Evolutionary conservation across 495 filamentous ascomycete genomes (phyloP).

Genomic region (Hypomontagnella monticulosa): DNA sequence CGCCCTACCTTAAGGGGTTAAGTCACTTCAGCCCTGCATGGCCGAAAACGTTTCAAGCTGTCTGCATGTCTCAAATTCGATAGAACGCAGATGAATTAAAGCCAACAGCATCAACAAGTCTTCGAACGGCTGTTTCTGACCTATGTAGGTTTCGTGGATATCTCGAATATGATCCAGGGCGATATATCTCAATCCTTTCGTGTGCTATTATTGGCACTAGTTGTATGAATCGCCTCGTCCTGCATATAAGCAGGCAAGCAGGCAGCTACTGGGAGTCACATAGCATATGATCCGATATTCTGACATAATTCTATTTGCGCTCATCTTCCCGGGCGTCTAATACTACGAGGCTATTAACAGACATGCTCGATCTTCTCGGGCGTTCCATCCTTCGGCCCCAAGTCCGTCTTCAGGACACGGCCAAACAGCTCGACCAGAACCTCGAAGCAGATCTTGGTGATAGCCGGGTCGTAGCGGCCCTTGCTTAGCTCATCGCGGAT

Average conservation of each 20-base stretch:
- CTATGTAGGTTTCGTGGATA: not conserved
- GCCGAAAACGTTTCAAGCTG: constrained; percentile 31
- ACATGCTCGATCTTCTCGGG: constrained; percentile 66
- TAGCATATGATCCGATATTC: too few relatives aligned
- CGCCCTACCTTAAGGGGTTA: not conserved
- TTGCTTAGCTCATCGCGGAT: constrained; percentile 96
- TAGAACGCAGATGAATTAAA: constrained; percentile 6
- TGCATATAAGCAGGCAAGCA: too few relatives aligned
- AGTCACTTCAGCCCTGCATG: constrained; percentile 1
- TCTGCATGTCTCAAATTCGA: constrained; percentile 28
- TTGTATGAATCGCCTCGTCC: too few relatives aligned
- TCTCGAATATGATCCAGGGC: not conserved
- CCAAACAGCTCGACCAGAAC: constrained; percentile 88
- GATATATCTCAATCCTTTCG: too few relatives aligned
- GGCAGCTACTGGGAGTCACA: too few relatives aligned
- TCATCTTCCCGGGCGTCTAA: constrained; percentile 4
- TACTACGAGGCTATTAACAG: constrained; percentile 51
- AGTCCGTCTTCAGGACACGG: constrained; percentile 76
- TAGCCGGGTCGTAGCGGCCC: constrained; percentile 88
- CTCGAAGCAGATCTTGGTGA: constrained; percentile 90
- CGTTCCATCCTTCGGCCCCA: constrained; percentile 66
- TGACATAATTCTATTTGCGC: not conserved
- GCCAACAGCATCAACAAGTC: not conserved
- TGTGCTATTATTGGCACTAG: too few relatives aligned
- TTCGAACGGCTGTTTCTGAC: constrained; percentile 8